Evolutionary conservation across 768 basidiomycete genomes (phyloP).

Genomic region (Tulasnella sp.): DNA sequence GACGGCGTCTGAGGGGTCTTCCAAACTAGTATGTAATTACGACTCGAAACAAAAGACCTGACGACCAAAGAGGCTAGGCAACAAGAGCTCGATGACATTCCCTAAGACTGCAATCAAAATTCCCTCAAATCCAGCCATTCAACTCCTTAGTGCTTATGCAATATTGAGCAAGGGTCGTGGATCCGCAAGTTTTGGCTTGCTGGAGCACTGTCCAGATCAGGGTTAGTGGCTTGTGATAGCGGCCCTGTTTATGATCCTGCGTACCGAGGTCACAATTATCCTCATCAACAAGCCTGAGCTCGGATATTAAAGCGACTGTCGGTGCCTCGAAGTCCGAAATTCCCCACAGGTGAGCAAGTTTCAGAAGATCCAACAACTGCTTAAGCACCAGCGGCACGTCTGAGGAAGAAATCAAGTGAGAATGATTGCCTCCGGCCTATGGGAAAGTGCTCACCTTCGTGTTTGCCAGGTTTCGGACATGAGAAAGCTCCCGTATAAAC

Average conservation of each 20-base stretch:
- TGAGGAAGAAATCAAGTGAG: not conserved
- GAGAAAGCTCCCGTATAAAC: not conserved
- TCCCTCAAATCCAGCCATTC: not conserved
- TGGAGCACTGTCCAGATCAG: not conserved
- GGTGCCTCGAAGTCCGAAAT: not conserved
- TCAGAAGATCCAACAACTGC: not conserved
- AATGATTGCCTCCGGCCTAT: not conserved
- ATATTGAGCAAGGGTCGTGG: not conserved
- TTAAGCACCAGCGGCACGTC: not conserved
- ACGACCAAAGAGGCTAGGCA: not conserved
- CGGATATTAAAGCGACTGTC: not conserved
- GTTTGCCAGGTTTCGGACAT: not conserved
- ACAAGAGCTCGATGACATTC: not conserved
- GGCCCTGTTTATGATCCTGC: not conserved
- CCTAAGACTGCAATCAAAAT: not conserved
- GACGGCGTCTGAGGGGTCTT: slow-evolving; percentile 96
- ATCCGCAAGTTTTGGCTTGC: not conserved
- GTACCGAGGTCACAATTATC: not conserved
- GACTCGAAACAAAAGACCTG: too few species aligned
- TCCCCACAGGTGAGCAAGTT: not conserved
- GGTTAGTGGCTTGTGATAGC: not conserved
- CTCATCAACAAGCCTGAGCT: not conserved
- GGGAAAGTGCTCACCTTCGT: not conserved
- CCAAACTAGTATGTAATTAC: slow-evolving; percentile 39
- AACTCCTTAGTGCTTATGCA: slow-evolving; percentile 13